These are phyloP conservation scores for Ogataea naganishii DNA, from an alignment of 805 yeast genomes.

Conservation along the genomic window DNA sequence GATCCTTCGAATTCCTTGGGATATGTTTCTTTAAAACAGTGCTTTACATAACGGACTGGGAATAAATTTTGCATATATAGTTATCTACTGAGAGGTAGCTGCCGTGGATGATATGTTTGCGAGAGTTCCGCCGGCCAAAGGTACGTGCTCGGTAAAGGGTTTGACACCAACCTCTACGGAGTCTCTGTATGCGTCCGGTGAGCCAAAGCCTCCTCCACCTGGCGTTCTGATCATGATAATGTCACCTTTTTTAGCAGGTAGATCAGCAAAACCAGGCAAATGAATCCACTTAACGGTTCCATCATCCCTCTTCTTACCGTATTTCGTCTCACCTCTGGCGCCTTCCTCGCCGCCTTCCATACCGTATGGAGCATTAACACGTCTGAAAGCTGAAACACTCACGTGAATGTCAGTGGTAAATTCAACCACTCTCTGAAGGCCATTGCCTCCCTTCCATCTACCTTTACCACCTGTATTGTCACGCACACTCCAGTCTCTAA, in stretches of 20 bases:
- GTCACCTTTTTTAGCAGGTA: conserved; percentile 28
- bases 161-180: conserved; percentile 19
- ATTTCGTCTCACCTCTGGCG: conserved; percentile 34
- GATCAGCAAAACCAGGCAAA: conserved; percentile 28
- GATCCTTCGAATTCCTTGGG: conserved; percentile 41
- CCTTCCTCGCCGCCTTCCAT: conserved; percentile 46
- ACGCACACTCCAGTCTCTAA: conserved; percentile 35
- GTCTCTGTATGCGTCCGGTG: conserved; percentile 23
- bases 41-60: conserved; percentile 1
- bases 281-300: conserved; percentile 22
- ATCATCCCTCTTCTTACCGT: conserved; percentile 21
- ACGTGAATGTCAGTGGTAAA: conserved; percentile 32
- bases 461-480: conserved; percentile 41
- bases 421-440: conserved; percentile 40
- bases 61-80: background rate
- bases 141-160: conserved; percentile 6
- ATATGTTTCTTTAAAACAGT: conserved; percentile 10
- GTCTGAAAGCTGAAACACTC: conserved; percentile 40
- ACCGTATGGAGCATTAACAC: conserved; percentile 48
- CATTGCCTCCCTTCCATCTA: conserved; percentile 41
- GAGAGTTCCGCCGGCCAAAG: conserved; percentile 15
- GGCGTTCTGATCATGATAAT: conserved; percentile 28
- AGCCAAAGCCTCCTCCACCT: conserved; percentile 37
- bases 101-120: conserved; percentile 5
- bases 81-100: conserved; percentile 1